A percentile compares a stretch with the other conserved stretches of the same genome.
Conservation (phyloP, 208 protist species). For the Naegleria lovaniensis region DNA sequence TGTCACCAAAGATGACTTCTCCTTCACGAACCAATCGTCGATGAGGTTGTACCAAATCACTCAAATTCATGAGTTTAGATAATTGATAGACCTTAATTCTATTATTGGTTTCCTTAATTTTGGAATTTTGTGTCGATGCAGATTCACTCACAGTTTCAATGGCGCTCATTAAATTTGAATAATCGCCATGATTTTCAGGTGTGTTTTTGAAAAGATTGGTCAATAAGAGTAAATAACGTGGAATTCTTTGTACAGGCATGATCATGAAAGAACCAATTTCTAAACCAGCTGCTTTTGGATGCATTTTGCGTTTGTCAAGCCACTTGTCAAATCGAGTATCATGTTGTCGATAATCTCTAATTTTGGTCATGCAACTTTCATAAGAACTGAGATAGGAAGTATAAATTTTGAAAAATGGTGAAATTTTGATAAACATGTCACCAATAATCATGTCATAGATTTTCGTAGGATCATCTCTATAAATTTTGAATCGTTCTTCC, state of each 20-base stretch:
- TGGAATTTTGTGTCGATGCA: background rate
- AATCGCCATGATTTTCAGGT: background rate
- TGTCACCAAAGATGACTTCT: background rate
- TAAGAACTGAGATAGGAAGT: background rate
- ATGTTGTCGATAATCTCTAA: background rate
- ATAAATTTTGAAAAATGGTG: slow-evolving; percentile 3
- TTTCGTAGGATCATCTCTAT: background rate
- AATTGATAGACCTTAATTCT: slow-evolving; percentile 1
- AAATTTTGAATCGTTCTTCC: background rate
- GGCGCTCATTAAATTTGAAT: background rate
- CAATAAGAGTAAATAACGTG: background rate
- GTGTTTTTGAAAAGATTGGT: background rate
- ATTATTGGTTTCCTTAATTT: slow-evolving; percentile 18
- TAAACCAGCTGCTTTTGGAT: background rate
- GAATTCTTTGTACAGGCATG: slow-evolving; percentile 8
- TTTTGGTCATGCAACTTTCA: background rate
- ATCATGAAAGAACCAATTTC: background rate
- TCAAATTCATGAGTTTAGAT: background rate
- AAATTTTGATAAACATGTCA: background rate
- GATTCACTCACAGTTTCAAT: background rate
- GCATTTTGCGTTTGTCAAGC: background rate
- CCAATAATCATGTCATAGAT: background rate
- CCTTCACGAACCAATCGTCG: background rate
- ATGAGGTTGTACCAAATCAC: background rate
- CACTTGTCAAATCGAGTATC: background rate